Base-by-base conservation (phyloP, 176 grass and related monocot genomes). In the Coix lacrymajobi region DNA sequence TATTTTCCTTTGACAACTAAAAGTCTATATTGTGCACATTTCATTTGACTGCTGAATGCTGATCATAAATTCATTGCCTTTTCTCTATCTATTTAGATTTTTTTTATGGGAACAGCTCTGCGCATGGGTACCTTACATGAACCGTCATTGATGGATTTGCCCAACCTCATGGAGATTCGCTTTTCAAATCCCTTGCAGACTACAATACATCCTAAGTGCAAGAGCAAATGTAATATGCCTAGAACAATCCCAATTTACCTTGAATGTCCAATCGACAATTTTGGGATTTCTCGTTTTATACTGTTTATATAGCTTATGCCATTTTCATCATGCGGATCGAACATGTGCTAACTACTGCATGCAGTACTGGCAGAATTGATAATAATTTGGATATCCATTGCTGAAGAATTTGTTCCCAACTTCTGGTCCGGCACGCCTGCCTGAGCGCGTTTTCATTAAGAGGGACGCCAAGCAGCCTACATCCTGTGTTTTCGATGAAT, bases 141-240 rank as follows among this genome's bases (percentile, higher is more conserved):
- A 71, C n/a, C n/a, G n/a, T 45, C 20, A 56, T 66, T 41, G 43
- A 52, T 64, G 7, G 62, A 30, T 72, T 17, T 45, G 8, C 13
- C 4, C 20, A 76, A 80, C 17, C 13, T 1, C 33, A 32, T 71
- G 61, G 77, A 22, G 48, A 69, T 75, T 28, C 57, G 0, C 76
- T 66, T 84, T 80, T 75, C 8, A 80, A 75, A 75, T 81, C 22
- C 33, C 19, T 33, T 81, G 33, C 24, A 76, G 14, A 39, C 11
- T 7, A 71, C 32, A 32, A n/a, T 7, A 54, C 32, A 40, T 76
- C n/a, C 12, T 69, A 48, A 75, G 29, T 39, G 25, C 56, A 88
- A 56, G 58, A 68, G 29, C 61, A 75, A 32, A 85, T 81, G 82
- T 49, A 81, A 81, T 89, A 81, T 89, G 75, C 82, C 10, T 5